Evolutionary conservation across 192 early-diverging fungal species (phyloP), one percentile per base, ranked within the genome.

Genomic region (Coemansia sp.): DNA sequence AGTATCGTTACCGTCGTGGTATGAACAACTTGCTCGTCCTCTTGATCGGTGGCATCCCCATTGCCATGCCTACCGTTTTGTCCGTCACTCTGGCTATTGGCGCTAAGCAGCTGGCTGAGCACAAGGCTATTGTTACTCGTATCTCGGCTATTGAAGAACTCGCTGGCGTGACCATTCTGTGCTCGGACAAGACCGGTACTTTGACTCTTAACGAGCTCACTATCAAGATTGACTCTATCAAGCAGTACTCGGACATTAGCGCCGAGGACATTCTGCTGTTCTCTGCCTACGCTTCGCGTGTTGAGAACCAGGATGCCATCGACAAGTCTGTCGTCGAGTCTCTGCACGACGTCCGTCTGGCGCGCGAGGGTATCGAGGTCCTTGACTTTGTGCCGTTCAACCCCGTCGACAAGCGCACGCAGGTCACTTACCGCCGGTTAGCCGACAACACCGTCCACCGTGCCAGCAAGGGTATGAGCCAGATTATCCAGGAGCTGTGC

Each of bases 121-220:
- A 93, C 86, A 91, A 92, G 83, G 92, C 91, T 44, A 90, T 94
- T 68, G 91, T 92, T 44, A 91, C 90, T 63, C 90, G 91, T 43
- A 91, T 94, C 77, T 88, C 90, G 65, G 92, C 92, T 18, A 92
- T 94, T 66, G 91, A 93, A 78, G 90, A 91, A 71, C 88, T 92
- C 77, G 89, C 90, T n/a, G 90, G 88, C 70, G 90, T 92, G 34
- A 91, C 90, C 67, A 90, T 91, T 68, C 91, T 96, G 74, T 95
- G 93, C 87, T 94, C 93, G 29, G 95, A 96, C 87, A 97, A 97
- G 88, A 97, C 95, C 59, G 95, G 95, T 73, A 97, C 95, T n/a
- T 87, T 97, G 34, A 97, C 95, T 29, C 75, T 94, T 24, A 97
- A 96, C 87, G 89, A 93, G 79, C 85, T 91, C 33, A 90, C 88